Percentiles rank a stretch among this genome's conserved stretches.
Conservation (phyloP, 2,329 filamentous ascomycete species). For the Penicillium sp. region DNA sequence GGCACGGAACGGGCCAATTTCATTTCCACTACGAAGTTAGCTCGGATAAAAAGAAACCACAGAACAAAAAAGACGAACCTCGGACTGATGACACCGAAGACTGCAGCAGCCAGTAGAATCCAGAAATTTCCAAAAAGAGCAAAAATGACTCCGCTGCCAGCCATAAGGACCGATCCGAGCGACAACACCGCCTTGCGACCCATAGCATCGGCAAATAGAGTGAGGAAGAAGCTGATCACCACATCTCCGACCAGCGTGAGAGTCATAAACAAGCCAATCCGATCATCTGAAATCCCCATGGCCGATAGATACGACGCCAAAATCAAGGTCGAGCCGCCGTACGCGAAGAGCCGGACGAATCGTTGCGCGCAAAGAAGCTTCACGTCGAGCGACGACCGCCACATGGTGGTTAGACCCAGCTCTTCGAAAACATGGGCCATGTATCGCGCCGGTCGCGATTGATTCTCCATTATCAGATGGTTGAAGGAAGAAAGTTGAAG, state of each 20-base stretch:
- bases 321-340: constrained; percentile 53
- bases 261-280: constrained; percentile 58
- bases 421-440: constrained; percentile 21
- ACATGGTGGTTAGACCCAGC: constrained; percentile 33
- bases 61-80: constrained; percentile 28
- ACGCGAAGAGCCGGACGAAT: constrained; percentile 54
- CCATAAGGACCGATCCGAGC: constrained; percentile 50
- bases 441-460: constrained; percentile 4
- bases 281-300: constrained; percentile 48
- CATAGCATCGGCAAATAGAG: constrained; percentile 51
- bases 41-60: not conserved
- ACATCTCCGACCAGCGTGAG: constrained; percentile 56
- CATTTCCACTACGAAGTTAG: constrained; percentile 42
- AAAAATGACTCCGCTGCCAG: constrained; percentile 48
- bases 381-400: constrained; percentile 30
- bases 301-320: constrained; percentile 54
- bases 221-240: constrained; percentile 49
- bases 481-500: not conserved
- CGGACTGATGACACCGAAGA: constrained; percentile 54
- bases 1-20: constrained; percentile 59
- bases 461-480: not conserved
- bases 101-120: constrained; percentile 50
- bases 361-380: constrained; percentile 36
- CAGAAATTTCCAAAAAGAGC: constrained; percentile 50
- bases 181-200: constrained; percentile 50